Evolutionary conservation across 805 yeast genomes (phyloP), one percentile per base, ranked within the genome.

Genomic region (Pichia gijzeniarum): DNA sequence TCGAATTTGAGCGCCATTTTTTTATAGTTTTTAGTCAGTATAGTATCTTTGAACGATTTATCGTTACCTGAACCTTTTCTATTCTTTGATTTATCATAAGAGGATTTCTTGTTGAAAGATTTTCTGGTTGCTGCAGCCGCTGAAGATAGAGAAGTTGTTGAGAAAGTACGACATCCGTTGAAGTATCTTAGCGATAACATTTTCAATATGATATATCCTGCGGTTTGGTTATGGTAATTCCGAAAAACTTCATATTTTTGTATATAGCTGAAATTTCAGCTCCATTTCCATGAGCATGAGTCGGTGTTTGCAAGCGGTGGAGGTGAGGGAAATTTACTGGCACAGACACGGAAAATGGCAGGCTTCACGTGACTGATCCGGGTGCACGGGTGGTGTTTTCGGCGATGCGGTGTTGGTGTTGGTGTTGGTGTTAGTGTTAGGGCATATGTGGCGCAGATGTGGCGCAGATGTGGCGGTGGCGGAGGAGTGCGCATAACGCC

Each of bases 41-140:
- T 38, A 2, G 58, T 30, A 16, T 57, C 59, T 19, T 55, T 44
- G 44, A 61, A 64, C 21, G 52, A 57, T 45, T 56, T 50, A 42
- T 58, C 62, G 38, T 58, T 61, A 36, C 69, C 69, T 10, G 63
- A 48, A 22, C 68, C 67, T 48, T 63, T 64, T 39, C 53, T 58
- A 45, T 53, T 53, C 37, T 56, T 61, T 7, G 58, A 47, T 17
- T 53, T 42, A 40, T 58, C 60, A 40, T 51, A 55, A 16, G 48
- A 41, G 13, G 49, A 42, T 44, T 56, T 56, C 38, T 59, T 63
- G 37, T 55, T 54, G 49, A 58, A 63, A 14, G 67, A 62, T 50
- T 60, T 57, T 35, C 56, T 54, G 16, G 61, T 48, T 16, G 54
- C 53, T 9, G 58, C 58, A 7, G 57, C 61, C 2, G 62, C 61